Base-by-base conservation (phyloP, 2,329 filamentous ascomycete species). In the Trichoderma simmonsii region DNA sequence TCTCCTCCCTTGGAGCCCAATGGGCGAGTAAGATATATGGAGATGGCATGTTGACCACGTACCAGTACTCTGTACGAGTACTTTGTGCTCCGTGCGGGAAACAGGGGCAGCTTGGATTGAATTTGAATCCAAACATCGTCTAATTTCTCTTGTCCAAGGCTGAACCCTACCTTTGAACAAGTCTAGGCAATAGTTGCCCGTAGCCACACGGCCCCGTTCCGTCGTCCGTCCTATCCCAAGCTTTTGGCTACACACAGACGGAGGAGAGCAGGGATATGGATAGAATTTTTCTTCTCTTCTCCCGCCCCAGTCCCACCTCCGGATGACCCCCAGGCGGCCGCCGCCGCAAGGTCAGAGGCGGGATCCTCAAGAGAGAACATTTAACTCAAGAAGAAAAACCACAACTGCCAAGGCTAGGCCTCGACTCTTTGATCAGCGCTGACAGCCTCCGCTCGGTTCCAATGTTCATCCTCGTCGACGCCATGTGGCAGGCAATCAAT, bases 381-480 rank as follows among this genome's bases (percentile, higher is more conserved):
- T 26, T 11, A 26, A 56, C 14, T 8, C 36, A n/a, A 57, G 21
- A 57, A 43, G 39, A 15, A 14, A 66, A 32, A 68, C n/a, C 12
- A 39, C 6, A 14, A 9, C 36, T 70, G 48, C 34, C 14, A 48
- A 28, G 28, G 39, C 9, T 11, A 43, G 51, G 57, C 18, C 67
- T 70, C 67, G 67, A 70, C 67, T 70, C 67, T 62, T 62, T 54
- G 67, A 62, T 70, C 67, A 36, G 67, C 67, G 67, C 57, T 62
- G 36, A 34, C 56, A 18, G 48, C 56, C 36, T 69, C 66, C 57
- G 60, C 57, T 30, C 18, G 26, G 34, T 26, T 69, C 39, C 28
- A 62, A 51, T 70, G 57, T 34, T 39, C 26, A 48, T 54, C 26
- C 26, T 54, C 39, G 26, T 54, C 43, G 11, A 65, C 57, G 63